Conservation (phyloP, 1,284 basidiomycete genomes). For the Ganoderma meredithae region DNA sequence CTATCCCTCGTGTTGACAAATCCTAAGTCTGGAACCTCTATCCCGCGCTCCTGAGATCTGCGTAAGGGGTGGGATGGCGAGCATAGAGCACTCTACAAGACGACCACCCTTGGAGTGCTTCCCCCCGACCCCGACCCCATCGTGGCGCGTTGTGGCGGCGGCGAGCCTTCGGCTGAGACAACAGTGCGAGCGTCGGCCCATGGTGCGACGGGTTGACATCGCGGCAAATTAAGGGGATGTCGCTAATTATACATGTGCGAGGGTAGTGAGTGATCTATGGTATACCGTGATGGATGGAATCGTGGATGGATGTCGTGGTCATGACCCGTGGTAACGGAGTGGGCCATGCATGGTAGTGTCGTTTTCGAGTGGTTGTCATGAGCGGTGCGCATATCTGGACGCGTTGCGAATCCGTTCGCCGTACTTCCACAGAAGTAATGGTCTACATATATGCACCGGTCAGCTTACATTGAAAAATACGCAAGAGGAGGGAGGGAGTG, state of each 20-base stretch:
- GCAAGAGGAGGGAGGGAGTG: neutral
- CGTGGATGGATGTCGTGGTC: neutral
- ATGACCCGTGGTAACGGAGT: neutral
- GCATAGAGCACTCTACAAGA: neutral
- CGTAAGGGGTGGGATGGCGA: neutral
- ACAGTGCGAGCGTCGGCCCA: neutral
- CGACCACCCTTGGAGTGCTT: neutral
- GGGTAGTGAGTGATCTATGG: neutral
- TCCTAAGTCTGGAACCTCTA: neutral
- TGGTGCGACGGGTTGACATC: neutral
- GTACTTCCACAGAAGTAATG: constrained; percentile 61
- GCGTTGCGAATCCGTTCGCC: constrained; percentile 53
- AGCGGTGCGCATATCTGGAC: constrained; percentile 35
- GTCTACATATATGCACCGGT: constrained; percentile 40
- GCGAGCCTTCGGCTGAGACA: neutral
- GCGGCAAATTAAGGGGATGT: neutral
- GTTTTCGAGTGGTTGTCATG: neutral
- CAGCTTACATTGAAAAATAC: neutral
- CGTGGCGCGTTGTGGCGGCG: neutral
- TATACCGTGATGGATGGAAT: neutral
- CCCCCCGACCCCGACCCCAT: neutral
- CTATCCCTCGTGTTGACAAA: neutral
- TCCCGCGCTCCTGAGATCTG: neutral
- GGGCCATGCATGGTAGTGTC: neutral
- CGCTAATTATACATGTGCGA: neutral